Evolutionary conservation across 2,329 filamentous ascomycete genomes (phyloP).

Genomic region (Apiospora aurea): DNA sequence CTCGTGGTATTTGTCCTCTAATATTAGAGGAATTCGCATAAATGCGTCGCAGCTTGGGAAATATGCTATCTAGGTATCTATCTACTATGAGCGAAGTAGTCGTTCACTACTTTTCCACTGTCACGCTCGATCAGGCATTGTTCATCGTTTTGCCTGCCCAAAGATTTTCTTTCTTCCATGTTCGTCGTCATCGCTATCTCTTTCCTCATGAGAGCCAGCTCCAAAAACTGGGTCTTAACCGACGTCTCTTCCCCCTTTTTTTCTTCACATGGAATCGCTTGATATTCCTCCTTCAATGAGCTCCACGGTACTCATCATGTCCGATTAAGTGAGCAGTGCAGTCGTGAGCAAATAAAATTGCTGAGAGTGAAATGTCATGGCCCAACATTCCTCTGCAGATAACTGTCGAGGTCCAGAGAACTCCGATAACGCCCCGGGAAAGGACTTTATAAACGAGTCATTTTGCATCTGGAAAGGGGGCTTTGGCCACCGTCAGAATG

Average conservation of each 20-base stretch:
- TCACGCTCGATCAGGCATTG: not conserved
- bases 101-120: not conserved
- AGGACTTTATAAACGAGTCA: not conserved
- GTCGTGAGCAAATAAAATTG: not conserved
- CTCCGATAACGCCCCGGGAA: constrained; percentile 6
- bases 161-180: constrained; percentile 10
- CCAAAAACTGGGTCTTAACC: not conserved
- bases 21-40: constrained; percentile 7
- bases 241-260: not conserved
- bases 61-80: constrained; percentile 27
- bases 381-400: not conserved
- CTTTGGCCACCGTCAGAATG: not conserved
- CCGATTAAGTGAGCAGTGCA: not conserved
- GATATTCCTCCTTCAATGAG: not conserved
- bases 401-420: not conserved
- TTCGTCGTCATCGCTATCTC: constrained; percentile 9
- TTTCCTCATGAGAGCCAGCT: constrained; percentile 3
- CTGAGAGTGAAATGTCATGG: not conserved
- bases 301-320: not conserved
- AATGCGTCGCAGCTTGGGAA: constrained; percentile 22
- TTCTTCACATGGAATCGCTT: not conserved
- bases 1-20: constrained; percentile 9
- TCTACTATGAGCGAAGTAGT: constrained; percentile 23
- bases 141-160: constrained; percentile 13
- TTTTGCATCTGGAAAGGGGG: not conserved